These are phyloP conservation scores for Alternaria viburni DNA, from an alignment of 2,329 filamentous ascomycete genomes.

Conservation along the genomic window DNA sequence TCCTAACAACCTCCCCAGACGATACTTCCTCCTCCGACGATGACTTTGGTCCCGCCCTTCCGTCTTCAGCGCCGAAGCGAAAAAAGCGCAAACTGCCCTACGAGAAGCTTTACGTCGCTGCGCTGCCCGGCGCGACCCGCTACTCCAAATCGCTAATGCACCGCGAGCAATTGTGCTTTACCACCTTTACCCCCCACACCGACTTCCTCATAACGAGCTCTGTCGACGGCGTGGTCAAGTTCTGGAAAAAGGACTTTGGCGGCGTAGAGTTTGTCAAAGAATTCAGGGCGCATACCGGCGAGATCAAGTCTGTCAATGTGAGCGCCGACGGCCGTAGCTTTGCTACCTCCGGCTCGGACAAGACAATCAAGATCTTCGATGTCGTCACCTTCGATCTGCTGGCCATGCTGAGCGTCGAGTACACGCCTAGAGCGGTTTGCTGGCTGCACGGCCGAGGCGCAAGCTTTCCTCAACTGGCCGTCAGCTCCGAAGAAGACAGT, in stretches of 20 bases:
- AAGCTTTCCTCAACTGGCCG: constrained; percentile 84
- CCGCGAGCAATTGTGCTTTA: constrained; percentile 89
- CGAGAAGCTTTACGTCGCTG: constrained; percentile 92
- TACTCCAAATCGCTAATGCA: constrained; percentile 99
- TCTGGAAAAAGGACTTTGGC: constrained; percentile 94
- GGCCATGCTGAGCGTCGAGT: constrained; percentile 76
- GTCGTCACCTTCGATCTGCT: constrained; percentile 75
- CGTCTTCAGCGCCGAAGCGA: constrained; percentile 80
- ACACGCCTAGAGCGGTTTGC: constrained; percentile 78
- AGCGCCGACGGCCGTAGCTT: constrained; percentile 93
- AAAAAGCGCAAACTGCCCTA: constrained; percentile 90
- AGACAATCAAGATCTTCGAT: constrained; percentile 78
- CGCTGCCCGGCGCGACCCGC: constrained; percentile 76
- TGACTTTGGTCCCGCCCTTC: constrained; percentile 91
- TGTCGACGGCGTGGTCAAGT: constrained; percentile 94
- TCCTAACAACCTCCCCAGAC: constrained; percentile 6
- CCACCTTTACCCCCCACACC: constrained; percentile 85
- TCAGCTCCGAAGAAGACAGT: constrained; percentile 76
- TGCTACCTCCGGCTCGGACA: constrained; percentile 82
- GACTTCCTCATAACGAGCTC: constrained; percentile 97
- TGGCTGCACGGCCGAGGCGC: constrained; percentile 88
- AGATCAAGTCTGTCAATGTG: constrained; percentile 81
- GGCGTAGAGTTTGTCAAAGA: constrained; percentile 98
- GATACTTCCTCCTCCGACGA: constrained; percentile 71
- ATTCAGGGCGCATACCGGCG: constrained; percentile 87